Evolutionary conservation across 2,329 filamentous ascomycete species (phyloP).

Genomic region (Ramularia endophylla): DNA sequence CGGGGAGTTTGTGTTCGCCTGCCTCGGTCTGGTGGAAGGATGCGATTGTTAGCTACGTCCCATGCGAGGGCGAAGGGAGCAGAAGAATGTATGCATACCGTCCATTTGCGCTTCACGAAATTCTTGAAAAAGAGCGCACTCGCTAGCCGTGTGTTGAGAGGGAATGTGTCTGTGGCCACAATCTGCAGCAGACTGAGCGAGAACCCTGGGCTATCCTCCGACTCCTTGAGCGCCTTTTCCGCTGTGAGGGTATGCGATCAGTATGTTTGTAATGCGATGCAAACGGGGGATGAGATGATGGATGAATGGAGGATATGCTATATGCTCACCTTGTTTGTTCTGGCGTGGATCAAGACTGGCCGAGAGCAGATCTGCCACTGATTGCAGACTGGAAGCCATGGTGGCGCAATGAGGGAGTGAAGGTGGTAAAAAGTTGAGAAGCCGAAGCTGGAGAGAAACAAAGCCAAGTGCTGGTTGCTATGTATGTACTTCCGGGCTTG

Average conservation of each 20-base stretch:
- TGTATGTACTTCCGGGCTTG: no score
- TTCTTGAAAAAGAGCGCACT: conserved; percentile 97
- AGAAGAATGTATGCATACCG: conserved; percentile 46
- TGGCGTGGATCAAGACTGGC: conserved; percentile 82
- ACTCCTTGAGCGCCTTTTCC: conserved; percentile 69
- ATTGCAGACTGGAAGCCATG: conserved; percentile 58
- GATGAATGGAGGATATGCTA: neutral
- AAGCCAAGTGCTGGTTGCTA: no score
- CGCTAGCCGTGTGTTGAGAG: conserved; percentile 74
- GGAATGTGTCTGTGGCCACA: conserved; percentile 67
- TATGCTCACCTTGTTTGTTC: conserved; percentile 79
- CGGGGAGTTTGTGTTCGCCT: conserved; percentile 81
- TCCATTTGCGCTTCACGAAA: conserved; percentile 91
- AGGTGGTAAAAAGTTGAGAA: conserved; percentile 1
- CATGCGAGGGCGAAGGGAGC: neutral
- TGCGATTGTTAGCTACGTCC: conserved; percentile 15
- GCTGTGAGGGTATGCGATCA: conserved; percentile 48
- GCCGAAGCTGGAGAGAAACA: neutral
- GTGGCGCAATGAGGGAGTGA: neutral
- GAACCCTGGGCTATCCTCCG: conserved; percentile 80
- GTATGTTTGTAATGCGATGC: neutral
- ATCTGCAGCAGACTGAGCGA: conserved; percentile 83
- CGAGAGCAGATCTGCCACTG: conserved; percentile 76
- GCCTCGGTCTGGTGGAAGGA: conserved; percentile 63
- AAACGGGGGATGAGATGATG: conserved; percentile 2